A percentile compares a stretch with the other conserved stretches of the same genome.
These are phyloP conservation scores for Alternaria conjuncta DNA, from an alignment of 2,329 filamentous ascomycete genomes.

Conservation along the genomic window DNA sequence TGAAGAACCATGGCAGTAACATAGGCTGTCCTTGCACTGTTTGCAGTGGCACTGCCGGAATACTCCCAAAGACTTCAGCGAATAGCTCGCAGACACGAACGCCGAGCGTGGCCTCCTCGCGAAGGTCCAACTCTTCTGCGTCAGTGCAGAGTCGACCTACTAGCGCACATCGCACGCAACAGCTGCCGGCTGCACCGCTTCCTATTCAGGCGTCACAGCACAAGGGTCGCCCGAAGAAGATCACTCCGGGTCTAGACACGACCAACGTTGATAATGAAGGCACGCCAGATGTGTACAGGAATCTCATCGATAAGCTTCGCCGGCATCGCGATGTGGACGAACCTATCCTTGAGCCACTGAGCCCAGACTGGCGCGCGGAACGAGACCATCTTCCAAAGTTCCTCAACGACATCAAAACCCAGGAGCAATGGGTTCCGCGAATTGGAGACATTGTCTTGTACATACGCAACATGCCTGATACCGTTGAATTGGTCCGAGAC, in stretches of 20 bases:
- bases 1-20: slow-evolving; percentile 53
- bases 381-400: slow-evolving; percentile 51
- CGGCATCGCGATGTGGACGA: slow-evolving; percentile 51
- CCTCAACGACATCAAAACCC: slow-evolving; percentile 51
- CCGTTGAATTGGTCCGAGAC: slow-evolving; percentile 41
- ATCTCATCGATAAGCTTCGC: slow-evolving; percentile 57
- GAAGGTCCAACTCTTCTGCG: too few relatives aligned
- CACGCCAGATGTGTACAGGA: slow-evolving; percentile 60
- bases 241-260: slow-evolving; percentile 26
- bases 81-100: neutral
- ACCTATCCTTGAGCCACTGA: slow-evolving; percentile 56
- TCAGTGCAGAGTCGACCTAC: too few relatives aligned
- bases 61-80: slow-evolving; percentile 20
- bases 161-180: too few relatives aligned
- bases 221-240: slow-evolving; percentile 29
- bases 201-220: neutral
- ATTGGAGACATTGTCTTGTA: slow-evolving; percentile 65
- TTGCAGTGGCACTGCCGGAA: slow-evolving; percentile 46
- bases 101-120: too few relatives aligned
- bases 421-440: slow-evolving; percentile 61
- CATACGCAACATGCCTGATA: slow-evolving; percentile 41
- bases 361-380: slow-evolving; percentile 64
- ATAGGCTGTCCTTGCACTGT: slow-evolving; percentile 59
- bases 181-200: too few relatives aligned
- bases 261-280: slow-evolving; percentile 58